Base-by-base conservation (phyloP, 2,329 filamentous ascomycete genomes). In the Rhinocladiella similis region DNA sequence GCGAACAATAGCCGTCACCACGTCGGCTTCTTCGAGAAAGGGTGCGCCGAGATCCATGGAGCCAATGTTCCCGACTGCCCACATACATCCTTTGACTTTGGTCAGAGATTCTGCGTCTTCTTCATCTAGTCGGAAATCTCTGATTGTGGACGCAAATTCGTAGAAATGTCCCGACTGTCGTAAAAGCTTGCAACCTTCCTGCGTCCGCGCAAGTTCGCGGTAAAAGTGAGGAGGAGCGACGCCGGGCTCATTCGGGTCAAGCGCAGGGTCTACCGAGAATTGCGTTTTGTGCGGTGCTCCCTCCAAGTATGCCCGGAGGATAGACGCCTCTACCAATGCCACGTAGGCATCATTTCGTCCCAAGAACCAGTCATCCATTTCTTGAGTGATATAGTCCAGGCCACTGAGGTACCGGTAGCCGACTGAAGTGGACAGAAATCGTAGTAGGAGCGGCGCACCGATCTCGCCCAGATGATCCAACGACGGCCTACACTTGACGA, bases 361-460 rank as follows among this genome's bases (percentile, higher is more conserved):
- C 16, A 99, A 80, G 69, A 97, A 99, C 94, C 94, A 99, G 74
- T 99, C 95, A 65, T 99, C 94, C 94, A 99, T 99, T 72, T 99
- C 95, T 69, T 96, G 94, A 60, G 92, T 97, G 72, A 99, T 99
- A 70, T 99, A 99, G 75, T 99, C 95, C 42, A 99, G 79, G 0
- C 92, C 94, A 69, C 97, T 91, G 5, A 99, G 81, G 72, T 99
- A 99, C 72, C 97, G 92, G 69, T 99, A 99, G 48, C 94, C 94
- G 55, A 97, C 93, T 2, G 92, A 97, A 0, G 93, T 97, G 0
- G 92, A 97, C 52, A 99, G 73, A 72, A 99, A 99, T 46, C 94
- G 88, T 50, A 99, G 78, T 3, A 99, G 82, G 19, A 99, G 78
- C 1, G 95, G 94, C 14, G 95, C 94, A 1, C 94, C 94, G 61